A percentile compares a stretch with the other conserved stretches of the same genome.
These are phyloP conservation scores for Dipteronia sinensis DNA, from an alignment of 345 rosid species.

Conservation along the genomic window DNA sequence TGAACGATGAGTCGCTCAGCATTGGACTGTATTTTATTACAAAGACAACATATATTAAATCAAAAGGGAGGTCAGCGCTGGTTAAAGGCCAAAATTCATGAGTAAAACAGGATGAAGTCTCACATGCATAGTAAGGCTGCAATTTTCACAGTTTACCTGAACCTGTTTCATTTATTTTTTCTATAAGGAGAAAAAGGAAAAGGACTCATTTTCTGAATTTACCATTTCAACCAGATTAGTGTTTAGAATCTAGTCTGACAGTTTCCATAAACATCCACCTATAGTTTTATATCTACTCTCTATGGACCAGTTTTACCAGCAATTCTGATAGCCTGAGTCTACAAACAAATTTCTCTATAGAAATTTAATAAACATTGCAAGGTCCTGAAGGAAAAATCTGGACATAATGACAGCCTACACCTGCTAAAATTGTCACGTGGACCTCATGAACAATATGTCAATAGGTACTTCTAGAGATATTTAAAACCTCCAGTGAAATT, in stretches of 20 bases:
- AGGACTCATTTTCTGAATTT: not conserved
- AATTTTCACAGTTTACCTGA: not conserved
- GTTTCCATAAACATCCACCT: not conserved
- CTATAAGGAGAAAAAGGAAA: not conserved
- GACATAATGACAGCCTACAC: not conserved
- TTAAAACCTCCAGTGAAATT: not conserved
- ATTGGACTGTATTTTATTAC: not conserved
- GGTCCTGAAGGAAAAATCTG: not conserved
- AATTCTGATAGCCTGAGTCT: not conserved
- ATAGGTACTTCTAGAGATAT: not conserved
- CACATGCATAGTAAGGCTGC: not conserved
- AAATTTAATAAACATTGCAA: constrained; percentile 3
- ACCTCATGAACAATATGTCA: not conserved
- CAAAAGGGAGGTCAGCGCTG: not conserved
- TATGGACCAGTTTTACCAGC: not conserved
- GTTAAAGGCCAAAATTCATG: not conserved
- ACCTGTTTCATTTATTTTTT: not conserved
- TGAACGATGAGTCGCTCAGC: constrained; percentile 16
- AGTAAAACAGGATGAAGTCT: not conserved
- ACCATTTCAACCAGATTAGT: not conserved
- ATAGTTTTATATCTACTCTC: not conserved
- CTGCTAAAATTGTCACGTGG: not conserved
- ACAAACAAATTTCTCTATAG: not conserved
- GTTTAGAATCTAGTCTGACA: constrained; percentile 4
- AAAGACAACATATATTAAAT: not conserved